Conservation (phyloP, 805 yeast genomes). For the Starmerella geochares region DNA sequence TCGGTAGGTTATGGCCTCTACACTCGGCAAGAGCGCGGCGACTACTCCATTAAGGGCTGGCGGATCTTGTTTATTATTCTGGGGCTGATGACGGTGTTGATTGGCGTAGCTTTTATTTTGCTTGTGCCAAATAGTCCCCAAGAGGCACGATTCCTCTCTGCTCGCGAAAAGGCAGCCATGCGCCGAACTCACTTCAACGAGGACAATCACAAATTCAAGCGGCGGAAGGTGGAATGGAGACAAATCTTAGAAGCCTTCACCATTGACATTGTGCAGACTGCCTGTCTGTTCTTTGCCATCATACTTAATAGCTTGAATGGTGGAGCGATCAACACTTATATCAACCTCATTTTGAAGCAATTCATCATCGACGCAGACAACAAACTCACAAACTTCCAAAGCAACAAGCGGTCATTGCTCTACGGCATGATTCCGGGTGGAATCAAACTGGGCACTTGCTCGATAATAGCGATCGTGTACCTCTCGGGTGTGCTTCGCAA, state of each 20-base stretch:
- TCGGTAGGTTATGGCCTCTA: conserved; percentile 24
- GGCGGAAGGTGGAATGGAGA: conserved; percentile 37
- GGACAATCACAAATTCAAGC: conserved; percentile 40
- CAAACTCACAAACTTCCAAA: not conserved
- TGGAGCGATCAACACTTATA: conserved; percentile 46
- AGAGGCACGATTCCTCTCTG: conserved; percentile 29
- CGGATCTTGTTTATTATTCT: conserved; percentile 47
- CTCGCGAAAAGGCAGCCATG: conserved; percentile 41
- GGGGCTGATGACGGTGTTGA: conserved; percentile 46
- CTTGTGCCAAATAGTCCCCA: conserved; percentile 51
- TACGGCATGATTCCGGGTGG: conserved; percentile 39
- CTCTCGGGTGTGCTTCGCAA: conserved; percentile 9
- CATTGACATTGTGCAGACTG: conserved; percentile 3
- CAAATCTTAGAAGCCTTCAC: conserved; percentile 45
- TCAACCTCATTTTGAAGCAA: conserved; percentile 37
- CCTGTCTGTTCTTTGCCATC: conserved; percentile 21
- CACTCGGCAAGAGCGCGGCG: conserved; percentile 3
- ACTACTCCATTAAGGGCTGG: conserved; percentile 42
- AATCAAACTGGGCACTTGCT: conserved; percentile 29
- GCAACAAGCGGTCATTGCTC: conserved; percentile 32
- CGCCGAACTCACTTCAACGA: conserved; percentile 44
- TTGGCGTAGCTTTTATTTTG: conserved; percentile 40
- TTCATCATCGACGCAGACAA: conserved; percentile 34
- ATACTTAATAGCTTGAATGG: conserved; percentile 39
- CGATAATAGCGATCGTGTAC: conserved; percentile 6